Conservation (phyloP, 345 rosid genomes). For the Barbarea vulgaris region DNA sequence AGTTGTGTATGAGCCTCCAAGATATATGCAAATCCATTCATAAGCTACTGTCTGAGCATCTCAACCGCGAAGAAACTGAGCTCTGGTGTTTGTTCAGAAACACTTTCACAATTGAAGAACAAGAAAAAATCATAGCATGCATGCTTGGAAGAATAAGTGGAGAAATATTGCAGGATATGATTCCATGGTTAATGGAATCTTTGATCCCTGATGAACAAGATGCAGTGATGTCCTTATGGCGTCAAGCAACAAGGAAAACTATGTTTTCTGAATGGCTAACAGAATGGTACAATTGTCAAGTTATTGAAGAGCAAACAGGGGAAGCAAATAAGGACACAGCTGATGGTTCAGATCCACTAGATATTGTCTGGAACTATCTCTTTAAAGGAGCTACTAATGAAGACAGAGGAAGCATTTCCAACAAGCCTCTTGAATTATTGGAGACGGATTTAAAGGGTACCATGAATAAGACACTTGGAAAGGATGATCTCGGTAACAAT, state of each 20-base stretch:
- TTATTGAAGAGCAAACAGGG: conserved; percentile 27
- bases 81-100: conserved; percentile 69
- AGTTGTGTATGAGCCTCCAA: conserved; percentile 60
- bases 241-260: conserved; percentile 66
- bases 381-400: conserved; percentile 47
- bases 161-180: conserved; percentile 64
- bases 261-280: conserved; percentile 79
- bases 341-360: conserved; percentile 52
- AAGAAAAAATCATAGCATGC: conserved; percentile 65
- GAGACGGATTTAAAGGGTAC: conserved; percentile 19
- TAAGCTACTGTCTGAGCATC: conserved; percentile 65
- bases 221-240: conserved; percentile 61
- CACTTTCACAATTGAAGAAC: conserved; percentile 68
- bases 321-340: conserved; percentile 36
- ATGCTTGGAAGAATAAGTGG: conserved; percentile 76
- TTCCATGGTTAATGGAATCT: conserved; percentile 72
- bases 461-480: conserved; percentile 34
- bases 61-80: conserved; percentile 69
- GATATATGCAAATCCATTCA: conserved; percentile 63
- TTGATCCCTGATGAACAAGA: conserved; percentile 62
- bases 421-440: conserved; percentile 19
- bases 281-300: conserved; percentile 72
- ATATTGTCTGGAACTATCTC: conserved; percentile 59
- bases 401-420: conserved; percentile 26
- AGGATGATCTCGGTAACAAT: conserved; percentile 20